Evolutionary conservation across 306 rosid species (phyloP).

Genomic region (Sechiopsis laciniata): DNA sequence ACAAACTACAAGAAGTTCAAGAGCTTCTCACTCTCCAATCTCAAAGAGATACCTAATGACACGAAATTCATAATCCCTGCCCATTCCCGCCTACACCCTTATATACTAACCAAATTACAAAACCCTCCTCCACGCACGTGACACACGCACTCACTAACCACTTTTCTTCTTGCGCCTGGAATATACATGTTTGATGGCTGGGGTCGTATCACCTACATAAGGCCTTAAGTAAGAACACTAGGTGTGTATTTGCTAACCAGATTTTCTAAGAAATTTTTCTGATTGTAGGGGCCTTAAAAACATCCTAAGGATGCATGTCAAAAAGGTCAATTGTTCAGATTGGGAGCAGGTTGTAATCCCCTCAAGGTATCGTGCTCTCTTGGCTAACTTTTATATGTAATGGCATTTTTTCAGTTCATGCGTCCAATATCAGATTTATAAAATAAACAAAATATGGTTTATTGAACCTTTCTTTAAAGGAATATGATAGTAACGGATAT

Average conservation of each 20-base stretch:
- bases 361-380: conserved; percentile 42
- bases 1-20: too few relatives aligned
- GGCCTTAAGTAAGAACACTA: background rate
- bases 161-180: too few relatives aligned
- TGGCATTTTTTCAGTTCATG: background rate
- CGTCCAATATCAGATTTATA: background rate
- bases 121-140: too few relatives aligned
- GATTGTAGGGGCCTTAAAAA: conserved; percentile 75
- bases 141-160: too few relatives aligned
- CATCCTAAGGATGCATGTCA: conserved; percentile 79
- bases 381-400: background rate
- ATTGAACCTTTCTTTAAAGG: background rate
- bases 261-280: conserved; percentile 26
- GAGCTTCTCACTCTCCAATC: too few relatives aligned
- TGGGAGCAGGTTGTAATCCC: conserved; percentile 88
- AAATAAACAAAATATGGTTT: background rate
- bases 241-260: background rate
- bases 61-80: too few relatives aligned
- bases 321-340: conserved; percentile 67
- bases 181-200: too few relatives aligned
- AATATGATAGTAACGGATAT: background rate
- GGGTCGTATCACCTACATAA: too few relatives aligned
- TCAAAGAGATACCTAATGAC: too few relatives aligned
- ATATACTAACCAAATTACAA: too few relatives aligned
- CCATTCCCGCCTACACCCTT: too few relatives aligned